phyloP scores from a whole-genome alignment of 1,139 yeast species.

The Yamadazyma epiphylla region DNA sequence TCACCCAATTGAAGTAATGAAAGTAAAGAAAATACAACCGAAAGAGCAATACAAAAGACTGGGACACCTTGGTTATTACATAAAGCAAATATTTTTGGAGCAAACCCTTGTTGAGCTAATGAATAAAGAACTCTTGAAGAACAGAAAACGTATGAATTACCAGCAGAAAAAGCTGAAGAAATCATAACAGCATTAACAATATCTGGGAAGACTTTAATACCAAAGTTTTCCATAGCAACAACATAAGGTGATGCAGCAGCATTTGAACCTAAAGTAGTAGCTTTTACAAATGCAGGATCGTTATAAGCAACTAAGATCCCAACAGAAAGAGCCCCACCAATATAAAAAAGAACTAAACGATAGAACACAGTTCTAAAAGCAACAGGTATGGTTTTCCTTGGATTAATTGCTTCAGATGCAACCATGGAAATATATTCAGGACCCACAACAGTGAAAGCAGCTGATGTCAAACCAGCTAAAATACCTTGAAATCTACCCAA shows the following conservation, averaged over 20 bases:
- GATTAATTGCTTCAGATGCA: conserved; percentile 76
- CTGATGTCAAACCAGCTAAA: conserved; percentile 54
- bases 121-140: conserved; percentile 37
- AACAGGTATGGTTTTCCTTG: conserved; percentile 46
- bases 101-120: conserved; percentile 33
- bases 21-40: conserved; percentile 58
- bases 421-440: conserved; percentile 81
- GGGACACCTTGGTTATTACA: conserved; percentile 21
- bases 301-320: conserved; percentile 37
- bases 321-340: conserved; percentile 43
- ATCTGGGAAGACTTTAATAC: conserved; percentile 32
- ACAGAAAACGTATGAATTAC: conserved; percentile 37
- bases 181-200: conserved; percentile 28
- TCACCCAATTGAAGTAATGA: conserved; percentile 52
- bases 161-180: conserved; percentile 37
- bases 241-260: conserved; percentile 41
- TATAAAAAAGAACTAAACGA: conserved; percentile 63
- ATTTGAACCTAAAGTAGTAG: conserved; percentile 17
- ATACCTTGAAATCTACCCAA: conserved; percentile 71
- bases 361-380: conserved; percentile 64
- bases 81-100: conserved; percentile 28
- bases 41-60: conserved; percentile 50
- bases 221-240: conserved; percentile 37
- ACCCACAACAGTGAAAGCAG: conserved; percentile 71
- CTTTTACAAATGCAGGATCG: conserved; percentile 25